phyloP scores from a whole-genome alignment of 1,284 basidiomycete genomes.

The Heterobasidion occidentale region DNA sequence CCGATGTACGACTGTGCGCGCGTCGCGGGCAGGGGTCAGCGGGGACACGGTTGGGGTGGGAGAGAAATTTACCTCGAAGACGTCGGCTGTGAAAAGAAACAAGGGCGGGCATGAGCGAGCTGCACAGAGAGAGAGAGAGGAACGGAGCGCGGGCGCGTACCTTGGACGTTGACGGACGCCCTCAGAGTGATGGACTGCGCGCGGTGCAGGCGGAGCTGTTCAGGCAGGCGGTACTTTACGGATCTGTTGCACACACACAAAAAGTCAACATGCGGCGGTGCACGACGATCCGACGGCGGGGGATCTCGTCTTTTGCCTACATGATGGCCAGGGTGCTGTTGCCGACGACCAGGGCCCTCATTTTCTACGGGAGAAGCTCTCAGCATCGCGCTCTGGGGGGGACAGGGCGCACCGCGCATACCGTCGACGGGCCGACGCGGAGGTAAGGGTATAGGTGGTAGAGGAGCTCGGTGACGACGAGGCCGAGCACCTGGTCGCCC shows the following conservation, averaged over 20 bases:
- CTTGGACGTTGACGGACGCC: conserved; percentile 62
- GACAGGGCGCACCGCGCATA: conserved; percentile 23
- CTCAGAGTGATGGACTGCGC: conserved; percentile 63
- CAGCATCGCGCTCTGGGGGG: not conserved
- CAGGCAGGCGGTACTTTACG: conserved; percentile 51
- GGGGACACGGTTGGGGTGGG: not conserved
- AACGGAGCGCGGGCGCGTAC: conserved; percentile 25
- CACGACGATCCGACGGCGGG: not conserved
- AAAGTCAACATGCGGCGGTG: not conserved
- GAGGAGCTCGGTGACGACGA: conserved; percentile 57
- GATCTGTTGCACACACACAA: conserved; percentile 37
- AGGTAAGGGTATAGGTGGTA: conserved; percentile 55
- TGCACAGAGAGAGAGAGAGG: not conserved
- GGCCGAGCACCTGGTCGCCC: conserved; percentile 61
- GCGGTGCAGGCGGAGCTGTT: conserved; percentile 50
- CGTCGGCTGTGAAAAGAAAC: conserved; percentile 51
- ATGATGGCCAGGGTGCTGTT: conserved; percentile 66
- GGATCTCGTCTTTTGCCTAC: conserved; percentile 24
- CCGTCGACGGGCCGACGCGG: conserved; percentile 70
- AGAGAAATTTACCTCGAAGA: conserved; percentile 50
- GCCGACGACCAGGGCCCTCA: conserved; percentile 60
- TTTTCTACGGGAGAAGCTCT: conserved; percentile 42
- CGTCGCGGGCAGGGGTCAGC: not conserved
- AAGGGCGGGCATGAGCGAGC: not conserved
- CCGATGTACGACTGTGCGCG: conserved; percentile 59